phyloP scores from a whole-genome alignment of 768 basidiomycete species.

The Leccinum subgranulosum region DNA sequence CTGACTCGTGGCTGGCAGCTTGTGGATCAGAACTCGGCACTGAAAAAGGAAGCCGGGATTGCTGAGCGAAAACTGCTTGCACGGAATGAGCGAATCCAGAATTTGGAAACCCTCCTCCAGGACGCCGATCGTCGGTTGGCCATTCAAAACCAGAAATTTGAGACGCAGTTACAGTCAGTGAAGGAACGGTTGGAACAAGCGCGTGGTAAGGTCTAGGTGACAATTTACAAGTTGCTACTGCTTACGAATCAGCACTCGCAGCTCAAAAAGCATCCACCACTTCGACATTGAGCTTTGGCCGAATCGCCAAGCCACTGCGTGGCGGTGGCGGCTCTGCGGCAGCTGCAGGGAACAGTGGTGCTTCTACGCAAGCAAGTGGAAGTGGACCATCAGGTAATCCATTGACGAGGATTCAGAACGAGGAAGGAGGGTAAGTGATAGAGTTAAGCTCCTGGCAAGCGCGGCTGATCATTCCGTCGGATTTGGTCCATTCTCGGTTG shows the following conservation, averaged over 20 bases:
- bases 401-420: constrained; percentile 72
- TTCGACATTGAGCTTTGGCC: constrained; percentile 78
- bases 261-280: constrained; percentile 77
- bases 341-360: constrained; percentile 39
- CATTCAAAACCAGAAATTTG: constrained; percentile 95
- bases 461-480: constrained; percentile 17
- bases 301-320: constrained; percentile 94
- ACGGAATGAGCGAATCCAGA: constrained; percentile 96
- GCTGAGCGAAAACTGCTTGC: constrained; percentile 96
- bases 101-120: constrained; percentile 87
- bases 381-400: constrained; percentile 58
- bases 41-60: constrained; percentile 97
- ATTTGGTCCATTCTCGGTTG: constrained; percentile 11
- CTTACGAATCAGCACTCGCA: constrained; percentile 30
- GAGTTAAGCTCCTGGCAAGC: constrained; percentile 11
- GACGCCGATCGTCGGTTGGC: constrained; percentile 91
- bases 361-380: constrained; percentile 37
- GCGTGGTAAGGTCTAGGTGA: constrained; percentile 57
- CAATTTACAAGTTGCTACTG: constrained; percentile 9
- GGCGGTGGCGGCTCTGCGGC: constrained; percentile 75
- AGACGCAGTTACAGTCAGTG: constrained; percentile 87
- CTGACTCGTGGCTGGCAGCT: constrained; percentile 52
- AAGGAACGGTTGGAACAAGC: constrained; percentile 92
- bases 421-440: constrained; percentile 64
- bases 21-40: constrained; percentile 94